Percentiles rank a stretch among this genome's conserved stretches.
Conservation (phyloP, 2,329 filamentous ascomycete species). For the Xylariaceae sp. region DNA sequence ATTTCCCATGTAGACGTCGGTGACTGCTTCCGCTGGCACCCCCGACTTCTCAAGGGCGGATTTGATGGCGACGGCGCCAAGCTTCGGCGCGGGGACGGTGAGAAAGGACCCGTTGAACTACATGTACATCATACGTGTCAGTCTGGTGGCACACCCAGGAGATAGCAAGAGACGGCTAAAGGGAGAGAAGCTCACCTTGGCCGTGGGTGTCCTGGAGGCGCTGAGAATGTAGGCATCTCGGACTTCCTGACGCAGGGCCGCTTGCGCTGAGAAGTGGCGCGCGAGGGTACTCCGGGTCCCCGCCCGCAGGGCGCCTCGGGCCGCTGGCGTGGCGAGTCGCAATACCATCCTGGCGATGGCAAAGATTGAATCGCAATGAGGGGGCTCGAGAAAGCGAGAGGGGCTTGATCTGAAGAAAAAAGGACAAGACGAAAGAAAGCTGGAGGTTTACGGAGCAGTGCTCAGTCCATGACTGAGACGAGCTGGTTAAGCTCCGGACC, state of each 20-base stretch:
- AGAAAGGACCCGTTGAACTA: slow-evolving; percentile 93
- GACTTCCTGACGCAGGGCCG: slow-evolving; percentile 54
- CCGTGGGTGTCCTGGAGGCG: slow-evolving; percentile 81
- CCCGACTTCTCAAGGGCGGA: slow-evolving; percentile 80
- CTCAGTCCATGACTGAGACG: too few species aligned
- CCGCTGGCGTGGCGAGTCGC: slow-evolving; percentile 15
- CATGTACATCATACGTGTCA: too few species aligned
- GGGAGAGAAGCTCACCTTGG: slow-evolving; percentile 54
- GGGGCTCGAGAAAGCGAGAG: too few species aligned
- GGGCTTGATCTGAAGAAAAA: too few species aligned
- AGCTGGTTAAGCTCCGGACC: too few species aligned
- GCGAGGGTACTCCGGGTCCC: slow-evolving; percentile 18
- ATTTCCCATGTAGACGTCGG: slow-evolving; percentile 96
- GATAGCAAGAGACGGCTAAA: neutral
- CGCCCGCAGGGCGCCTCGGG: slow-evolving; percentile 13
- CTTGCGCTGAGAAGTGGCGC: slow-evolving; percentile 40
- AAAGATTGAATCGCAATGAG: too few species aligned
- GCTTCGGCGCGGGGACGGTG: slow-evolving; percentile 73
- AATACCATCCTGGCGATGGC: slow-evolving; percentile 18
- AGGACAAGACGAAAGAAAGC: too few species aligned
- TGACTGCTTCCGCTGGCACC: slow-evolving; percentile 72
- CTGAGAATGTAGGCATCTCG: slow-evolving; percentile 92
- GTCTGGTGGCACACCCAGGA: slow-evolving; percentile 1
- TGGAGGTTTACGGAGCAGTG: too few species aligned
- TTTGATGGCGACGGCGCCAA: slow-evolving; percentile 87